These are phyloP conservation scores for Yarrowia deformans DNA, from an alignment of 805 yeast species.

Conservation along the genomic window DNA sequence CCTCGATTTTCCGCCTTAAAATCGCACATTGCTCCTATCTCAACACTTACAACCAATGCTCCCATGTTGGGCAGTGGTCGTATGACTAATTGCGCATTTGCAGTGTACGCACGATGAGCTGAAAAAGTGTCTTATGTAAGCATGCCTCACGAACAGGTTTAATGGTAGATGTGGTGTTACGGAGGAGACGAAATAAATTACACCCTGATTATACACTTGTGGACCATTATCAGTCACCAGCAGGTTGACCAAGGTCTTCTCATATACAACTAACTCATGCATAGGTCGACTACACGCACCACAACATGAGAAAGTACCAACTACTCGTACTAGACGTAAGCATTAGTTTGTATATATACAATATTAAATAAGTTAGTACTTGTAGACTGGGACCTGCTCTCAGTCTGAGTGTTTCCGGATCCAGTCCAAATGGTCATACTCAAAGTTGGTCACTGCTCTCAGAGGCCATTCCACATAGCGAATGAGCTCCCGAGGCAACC, in stretches of 20 bases:
- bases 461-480: constrained; percentile 13
- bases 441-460: not conserved
- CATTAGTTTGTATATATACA: too few relatives aligned
- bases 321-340: too few relatives aligned
- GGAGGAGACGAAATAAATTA: too few relatives aligned
- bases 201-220: too few relatives aligned
- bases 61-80: constrained; percentile 2
- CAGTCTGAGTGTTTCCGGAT: not conserved
- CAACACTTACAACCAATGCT: not conserved
- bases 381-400: not conserved
- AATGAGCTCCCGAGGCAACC: not conserved
- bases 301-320: too few relatives aligned
- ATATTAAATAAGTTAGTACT: not conserved
- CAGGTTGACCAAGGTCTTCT: too few relatives aligned
- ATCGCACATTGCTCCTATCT: too few relatives aligned
- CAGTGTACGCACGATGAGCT: not conserved
- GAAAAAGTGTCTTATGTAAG: not conserved
- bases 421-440: constrained; percentile 7
- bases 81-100: constrained; percentile 23
- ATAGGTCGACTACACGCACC: too few relatives aligned
- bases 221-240: too few relatives aligned
- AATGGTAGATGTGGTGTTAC: not conserved
- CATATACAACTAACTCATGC: too few relatives aligned
- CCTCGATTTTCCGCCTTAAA: too few relatives aligned
- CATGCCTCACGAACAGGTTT: not conserved